phyloP scores from a whole-genome alignment of 106 monocot genomes.

The Narthecium ossifragum region DNA sequence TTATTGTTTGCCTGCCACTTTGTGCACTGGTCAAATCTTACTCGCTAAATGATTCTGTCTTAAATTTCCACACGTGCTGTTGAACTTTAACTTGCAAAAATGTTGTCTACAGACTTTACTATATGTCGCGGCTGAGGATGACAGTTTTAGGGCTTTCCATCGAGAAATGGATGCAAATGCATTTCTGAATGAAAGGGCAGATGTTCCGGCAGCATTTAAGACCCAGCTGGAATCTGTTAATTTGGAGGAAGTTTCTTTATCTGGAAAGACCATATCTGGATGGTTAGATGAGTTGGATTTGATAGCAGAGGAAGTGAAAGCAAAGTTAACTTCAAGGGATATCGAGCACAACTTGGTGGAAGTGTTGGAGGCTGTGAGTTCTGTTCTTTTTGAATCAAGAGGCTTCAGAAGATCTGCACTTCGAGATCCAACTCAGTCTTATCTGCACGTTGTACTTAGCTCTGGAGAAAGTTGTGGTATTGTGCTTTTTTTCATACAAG shows the following conservation, averaged over 20 bases:
- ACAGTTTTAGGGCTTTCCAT: constrained; percentile 45
- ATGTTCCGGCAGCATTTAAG: constrained; percentile 4
- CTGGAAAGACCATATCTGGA: constrained; percentile 50
- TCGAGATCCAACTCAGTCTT: constrained; percentile 52
- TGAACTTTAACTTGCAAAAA: background rate
- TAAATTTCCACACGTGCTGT: no score
- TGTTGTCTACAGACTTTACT: constrained; percentile 45
- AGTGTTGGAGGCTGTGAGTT: constrained; percentile 58
- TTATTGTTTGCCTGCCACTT: no score
- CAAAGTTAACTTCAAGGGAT: constrained; percentile 48
- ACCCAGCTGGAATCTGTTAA: constrained; percentile 13
- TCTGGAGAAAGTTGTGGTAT: constrained; percentile 58
- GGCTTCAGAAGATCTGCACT: constrained; percentile 52
- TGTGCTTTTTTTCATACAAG: constrained; percentile 2
- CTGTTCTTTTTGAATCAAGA: constrained; percentile 54
- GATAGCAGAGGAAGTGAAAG: constrained; percentile 66
- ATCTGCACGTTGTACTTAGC: constrained; percentile 56
- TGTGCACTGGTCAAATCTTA: no score
- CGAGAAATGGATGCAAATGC: constrained; percentile 39
- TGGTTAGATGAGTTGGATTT: constrained; percentile 60
- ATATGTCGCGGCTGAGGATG: constrained; percentile 69
- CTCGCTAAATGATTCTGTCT: no score
- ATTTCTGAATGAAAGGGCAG: constrained; percentile 37
- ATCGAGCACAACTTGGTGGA: constrained; percentile 57
- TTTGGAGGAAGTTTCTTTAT: constrained; percentile 43